A percentile compares a stretch with the other conserved stretches of the same genome.
phyloP scores from a whole-genome alignment of 169 alveolate genomes.

The Eimeria tenella region DNA sequence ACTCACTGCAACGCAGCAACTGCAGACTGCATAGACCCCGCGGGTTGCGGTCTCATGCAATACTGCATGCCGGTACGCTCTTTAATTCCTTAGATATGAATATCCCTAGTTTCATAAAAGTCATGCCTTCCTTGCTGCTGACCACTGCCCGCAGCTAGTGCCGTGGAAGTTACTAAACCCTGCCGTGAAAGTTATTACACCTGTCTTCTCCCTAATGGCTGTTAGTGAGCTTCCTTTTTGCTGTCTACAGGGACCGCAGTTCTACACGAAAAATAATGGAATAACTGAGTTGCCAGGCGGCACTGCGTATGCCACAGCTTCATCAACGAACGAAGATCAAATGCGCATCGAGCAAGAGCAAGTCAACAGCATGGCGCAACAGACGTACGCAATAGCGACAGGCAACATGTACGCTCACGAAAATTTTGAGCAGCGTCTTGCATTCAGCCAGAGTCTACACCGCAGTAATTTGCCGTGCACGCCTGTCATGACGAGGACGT shows the following conservation, averaged over 20 bases:
- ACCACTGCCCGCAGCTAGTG: no score
- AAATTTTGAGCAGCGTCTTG: conserved; percentile 59
- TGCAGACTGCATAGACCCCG: conserved; percentile 44
- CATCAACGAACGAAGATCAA: conserved; percentile 28
- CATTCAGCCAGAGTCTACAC: conserved; percentile 52
- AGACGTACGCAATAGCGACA: conserved; percentile 48
- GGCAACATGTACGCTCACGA: conserved; percentile 55
- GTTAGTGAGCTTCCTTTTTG: no score
- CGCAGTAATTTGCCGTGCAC: conserved; percentile 60
- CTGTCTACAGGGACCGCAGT: background rate
- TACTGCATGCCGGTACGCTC: conserved; percentile 64
- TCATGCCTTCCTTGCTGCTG: no score
- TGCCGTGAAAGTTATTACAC: no score
- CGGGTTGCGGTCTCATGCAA: conserved; percentile 52
- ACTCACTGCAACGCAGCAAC: conserved; percentile 48
- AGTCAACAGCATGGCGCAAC: conserved; percentile 56
- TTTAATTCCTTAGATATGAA: background rate
- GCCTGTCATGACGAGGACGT: conserved; percentile 46
- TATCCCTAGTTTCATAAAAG: no score
- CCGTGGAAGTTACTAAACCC: no score
- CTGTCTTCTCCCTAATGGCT: no score
- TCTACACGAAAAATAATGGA: background rate
- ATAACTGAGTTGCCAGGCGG: conserved; percentile 61
- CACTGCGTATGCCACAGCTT: conserved; percentile 41
- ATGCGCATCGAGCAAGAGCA: conserved; percentile 45